Evolutionary conservation across 139 green algal species (phyloP).

Genomic region (Chlorella sp.): DNA sequence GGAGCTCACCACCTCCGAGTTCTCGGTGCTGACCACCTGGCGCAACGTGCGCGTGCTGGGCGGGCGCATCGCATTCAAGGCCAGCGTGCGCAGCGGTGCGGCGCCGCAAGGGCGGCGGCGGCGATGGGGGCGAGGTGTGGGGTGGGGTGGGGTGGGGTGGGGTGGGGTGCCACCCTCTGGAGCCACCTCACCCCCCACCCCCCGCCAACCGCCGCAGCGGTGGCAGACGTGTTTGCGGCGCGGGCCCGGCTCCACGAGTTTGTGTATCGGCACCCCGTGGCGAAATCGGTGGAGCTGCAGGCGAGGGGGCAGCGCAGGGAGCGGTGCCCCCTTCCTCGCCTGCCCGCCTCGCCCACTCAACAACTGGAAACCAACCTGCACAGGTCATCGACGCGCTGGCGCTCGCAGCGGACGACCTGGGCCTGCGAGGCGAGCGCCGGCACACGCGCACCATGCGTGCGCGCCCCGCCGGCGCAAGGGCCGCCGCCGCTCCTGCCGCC

Average conservation of each 20-base stretch:
- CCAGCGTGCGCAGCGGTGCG: conserved; percentile 63
- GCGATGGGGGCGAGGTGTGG: too few species aligned
- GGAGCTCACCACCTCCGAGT: conserved; percentile 60
- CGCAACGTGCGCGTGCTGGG: too few species aligned
- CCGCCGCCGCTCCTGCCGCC: too few species aligned
- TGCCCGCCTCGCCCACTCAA: too few species aligned
- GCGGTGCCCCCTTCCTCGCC: too few species aligned
- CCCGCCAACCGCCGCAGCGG: too few species aligned
- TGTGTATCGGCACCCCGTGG: conserved; percentile 72
- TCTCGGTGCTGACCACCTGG: conserved; percentile 7
- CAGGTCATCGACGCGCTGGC: conserved; percentile 76
- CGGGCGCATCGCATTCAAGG: conserved; percentile 76
- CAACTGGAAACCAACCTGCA: too few species aligned
- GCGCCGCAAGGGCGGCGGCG: too few species aligned
- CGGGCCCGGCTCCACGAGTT: conserved; percentile 61
- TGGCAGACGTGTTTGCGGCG: conserved; percentile 68
- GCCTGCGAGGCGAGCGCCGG: too few species aligned
- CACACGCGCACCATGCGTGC: too few species aligned
- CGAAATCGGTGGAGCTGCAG: conserved; percentile 77
- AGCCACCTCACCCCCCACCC: neutral
- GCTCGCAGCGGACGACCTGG: conserved; percentile 37
- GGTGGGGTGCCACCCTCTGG: neutral
- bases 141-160: neutral
- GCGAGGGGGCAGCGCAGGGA: too few species aligned
- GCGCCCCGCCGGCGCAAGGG: too few species aligned